Percentiles rank a stretch among this genome's conserved stretches.
Conservation (phyloP, 495 filamentous ascomycete species). For the Parathielavia hyrcaniae region DNA sequence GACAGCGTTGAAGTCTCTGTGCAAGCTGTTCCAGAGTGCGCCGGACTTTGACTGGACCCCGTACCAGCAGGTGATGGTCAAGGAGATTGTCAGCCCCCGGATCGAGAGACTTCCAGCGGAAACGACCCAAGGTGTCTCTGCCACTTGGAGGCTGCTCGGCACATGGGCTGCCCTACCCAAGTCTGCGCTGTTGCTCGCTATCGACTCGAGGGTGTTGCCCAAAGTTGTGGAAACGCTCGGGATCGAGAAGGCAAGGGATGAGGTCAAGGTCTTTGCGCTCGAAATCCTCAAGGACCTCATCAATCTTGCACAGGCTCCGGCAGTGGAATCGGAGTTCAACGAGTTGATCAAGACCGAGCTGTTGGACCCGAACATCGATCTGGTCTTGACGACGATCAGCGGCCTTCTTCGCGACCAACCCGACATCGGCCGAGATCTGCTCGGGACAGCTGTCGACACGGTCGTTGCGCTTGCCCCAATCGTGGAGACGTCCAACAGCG, state of each 20-base stretch:
- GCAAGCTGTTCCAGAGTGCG: constrained; percentile 64
- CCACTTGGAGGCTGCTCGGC: constrained; percentile 68
- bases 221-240: constrained; percentile 66
- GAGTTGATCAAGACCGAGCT: constrained; percentile 55
- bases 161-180: constrained; percentile 67
- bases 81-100: constrained; percentile 66
- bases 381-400: constrained; percentile 60
- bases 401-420: constrained; percentile 52
- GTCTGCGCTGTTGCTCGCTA: constrained; percentile 60
- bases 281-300: constrained; percentile 65
- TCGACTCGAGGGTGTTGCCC: constrained; percentile 57
- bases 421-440: constrained; percentile 58
- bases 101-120: constrained; percentile 76
- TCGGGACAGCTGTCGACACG: constrained; percentile 70
- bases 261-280: constrained; percentile 78
- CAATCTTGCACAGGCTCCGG: constrained; percentile 45
- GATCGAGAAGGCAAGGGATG: constrained; percentile 72
- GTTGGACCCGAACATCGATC: constrained; percentile 63
- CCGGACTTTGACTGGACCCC: constrained; percentile 60
- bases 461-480: constrained; percentile 69
- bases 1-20: constrained; percentile 69
- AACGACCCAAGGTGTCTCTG: constrained; percentile 82
- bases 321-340: constrained; percentile 50
- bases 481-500: constrained; percentile 60
- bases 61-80: constrained; percentile 63